Evolutionary conservation across 2,329 filamentous ascomycete species (phyloP).

Genomic region (Talaromyces funiculosus): DNA sequence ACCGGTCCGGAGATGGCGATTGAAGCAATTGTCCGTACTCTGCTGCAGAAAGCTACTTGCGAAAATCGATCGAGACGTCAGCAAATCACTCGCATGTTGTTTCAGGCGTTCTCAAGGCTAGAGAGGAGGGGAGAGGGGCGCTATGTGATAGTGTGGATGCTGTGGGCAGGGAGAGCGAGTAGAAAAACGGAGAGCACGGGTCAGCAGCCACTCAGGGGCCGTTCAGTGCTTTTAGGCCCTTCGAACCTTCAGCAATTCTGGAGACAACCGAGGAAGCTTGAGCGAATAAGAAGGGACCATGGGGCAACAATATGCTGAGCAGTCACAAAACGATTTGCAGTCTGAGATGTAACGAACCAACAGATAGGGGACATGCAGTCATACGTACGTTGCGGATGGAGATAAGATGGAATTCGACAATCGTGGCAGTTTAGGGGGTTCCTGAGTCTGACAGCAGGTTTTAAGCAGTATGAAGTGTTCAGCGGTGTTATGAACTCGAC

Average conservation of each 20-base stretch:
- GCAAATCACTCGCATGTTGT: conserved; percentile 8
- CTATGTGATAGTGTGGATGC: conserved; percentile 4
- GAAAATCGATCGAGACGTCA: neutral
- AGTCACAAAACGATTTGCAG: neutral
- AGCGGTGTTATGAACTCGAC: neutral
- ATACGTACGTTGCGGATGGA: neutral
- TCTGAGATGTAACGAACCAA: neutral
- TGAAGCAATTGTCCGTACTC: neutral
- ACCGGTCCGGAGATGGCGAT: neutral
- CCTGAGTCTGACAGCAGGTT: neutral
- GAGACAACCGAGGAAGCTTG: conserved; percentile 4
- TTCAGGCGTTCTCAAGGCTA: neutral
- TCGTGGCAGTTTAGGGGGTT: neutral
- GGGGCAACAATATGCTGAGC: neutral
- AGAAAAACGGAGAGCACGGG: neutral
- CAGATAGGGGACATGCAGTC: neutral
- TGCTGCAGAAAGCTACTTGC: neutral
- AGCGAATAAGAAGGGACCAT: neutral
- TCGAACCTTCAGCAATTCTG: neutral
- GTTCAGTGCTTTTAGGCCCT: neutral
- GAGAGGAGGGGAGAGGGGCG: conserved; percentile 5
- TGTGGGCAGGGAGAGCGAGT: conserved; percentile 2
- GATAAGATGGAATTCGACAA: neutral
- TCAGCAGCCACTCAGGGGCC: neutral
- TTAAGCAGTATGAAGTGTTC: neutral